These are phyloP conservation scores for Eutypella sp. DNA, from an alignment of 2,329 filamentous ascomycete species.

Conservation along the genomic window DNA sequence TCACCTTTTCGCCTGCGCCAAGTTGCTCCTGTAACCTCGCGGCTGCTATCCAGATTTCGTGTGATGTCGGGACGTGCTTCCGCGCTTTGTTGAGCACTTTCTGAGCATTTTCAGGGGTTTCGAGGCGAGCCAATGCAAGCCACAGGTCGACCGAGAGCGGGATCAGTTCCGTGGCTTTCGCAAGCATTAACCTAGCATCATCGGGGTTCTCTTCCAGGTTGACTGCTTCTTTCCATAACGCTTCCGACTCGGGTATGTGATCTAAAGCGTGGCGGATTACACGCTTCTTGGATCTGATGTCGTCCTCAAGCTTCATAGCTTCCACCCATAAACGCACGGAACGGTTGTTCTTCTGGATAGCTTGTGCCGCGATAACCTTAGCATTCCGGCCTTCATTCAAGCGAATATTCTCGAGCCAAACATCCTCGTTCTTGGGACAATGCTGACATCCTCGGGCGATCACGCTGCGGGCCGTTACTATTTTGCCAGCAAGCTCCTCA, in stretches of 20 bases:
- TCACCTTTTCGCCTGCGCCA: slow-evolving; percentile 72
- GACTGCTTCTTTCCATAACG: slow-evolving; percentile 96
- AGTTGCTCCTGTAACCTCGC: slow-evolving; percentile 84
- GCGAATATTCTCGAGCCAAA: slow-evolving; percentile 93
- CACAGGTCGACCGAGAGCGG: slow-evolving; percentile 91
- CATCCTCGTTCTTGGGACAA: slow-evolving; percentile 91
- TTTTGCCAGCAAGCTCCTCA: slow-evolving; percentile 89
- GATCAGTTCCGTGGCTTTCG: slow-evolving; percentile 93
- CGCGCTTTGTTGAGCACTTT: slow-evolving; percentile 93
- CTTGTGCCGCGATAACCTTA: slow-evolving; percentile 90
- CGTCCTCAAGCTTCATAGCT: slow-evolving; percentile 86
- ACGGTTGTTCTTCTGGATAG: slow-evolving; percentile 84
- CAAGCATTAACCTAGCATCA: slow-evolving; percentile 82
- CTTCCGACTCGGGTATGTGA: slow-evolving; percentile 88
- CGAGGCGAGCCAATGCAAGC: slow-evolving; percentile 86
- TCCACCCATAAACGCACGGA: slow-evolving; percentile 92
- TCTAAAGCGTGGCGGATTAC: slow-evolving; percentile 89
- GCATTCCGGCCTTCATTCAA: slow-evolving; percentile 90
- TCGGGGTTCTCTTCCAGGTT: slow-evolving; percentile 88
- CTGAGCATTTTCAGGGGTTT: slow-evolving; percentile 86
- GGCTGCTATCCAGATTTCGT: slow-evolving; percentile 96
- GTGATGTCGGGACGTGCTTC: slow-evolving; percentile 85
- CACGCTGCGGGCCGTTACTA: slow-evolving; percentile 80
- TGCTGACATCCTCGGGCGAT: slow-evolving; percentile 85
- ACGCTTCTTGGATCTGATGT: slow-evolving; percentile 80